A percentile compares a stretch with the other conserved stretches of the same genome.
These are phyloP conservation scores for Rutstroemia sp. DNA, from an alignment of 2,329 filamentous ascomycete species.

Conservation along the genomic window DNA sequence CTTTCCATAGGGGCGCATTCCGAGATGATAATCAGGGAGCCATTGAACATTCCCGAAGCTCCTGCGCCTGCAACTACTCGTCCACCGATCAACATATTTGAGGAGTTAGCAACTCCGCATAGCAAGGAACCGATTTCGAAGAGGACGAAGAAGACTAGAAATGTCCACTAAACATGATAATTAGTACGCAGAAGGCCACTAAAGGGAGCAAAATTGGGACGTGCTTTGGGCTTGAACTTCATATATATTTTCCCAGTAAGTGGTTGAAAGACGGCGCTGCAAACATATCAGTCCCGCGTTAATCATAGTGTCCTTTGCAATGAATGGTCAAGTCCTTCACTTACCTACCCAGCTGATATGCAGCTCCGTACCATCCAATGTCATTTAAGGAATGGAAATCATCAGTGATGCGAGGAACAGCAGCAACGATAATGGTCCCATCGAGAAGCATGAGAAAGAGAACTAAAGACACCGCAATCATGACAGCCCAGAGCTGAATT, in stretches of 20 bases:
- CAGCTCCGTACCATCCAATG: slow-evolving; percentile 1
- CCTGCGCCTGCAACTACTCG: background rate
- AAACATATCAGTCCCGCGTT: background rate
- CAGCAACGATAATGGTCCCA: background rate
- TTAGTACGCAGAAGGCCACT: background rate
- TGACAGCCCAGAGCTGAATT: slow-evolving; percentile 20
- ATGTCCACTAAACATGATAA: background rate
- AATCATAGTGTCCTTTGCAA: background rate
- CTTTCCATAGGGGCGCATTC: background rate
- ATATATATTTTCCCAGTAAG: background rate
- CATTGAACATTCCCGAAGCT: background rate
- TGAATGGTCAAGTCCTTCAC: background rate
- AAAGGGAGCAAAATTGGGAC: background rate
- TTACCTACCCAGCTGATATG: background rate
- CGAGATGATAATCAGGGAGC: background rate
- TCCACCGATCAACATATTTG: slow-evolving; percentile 12
- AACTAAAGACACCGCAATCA: slow-evolving; percentile 22
- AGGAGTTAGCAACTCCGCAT: slow-evolving; percentile 18
- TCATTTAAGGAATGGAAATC: background rate
- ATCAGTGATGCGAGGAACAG: background rate
- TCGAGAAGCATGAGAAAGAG: slow-evolving; percentile 24
- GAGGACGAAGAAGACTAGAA: background rate
- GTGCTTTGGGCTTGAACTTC: background rate
- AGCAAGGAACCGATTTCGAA: background rate
- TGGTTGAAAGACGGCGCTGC: background rate